phyloP scores from a whole-genome alignment of 768 basidiomycete species.

The Chalciporus piperatus region DNA sequence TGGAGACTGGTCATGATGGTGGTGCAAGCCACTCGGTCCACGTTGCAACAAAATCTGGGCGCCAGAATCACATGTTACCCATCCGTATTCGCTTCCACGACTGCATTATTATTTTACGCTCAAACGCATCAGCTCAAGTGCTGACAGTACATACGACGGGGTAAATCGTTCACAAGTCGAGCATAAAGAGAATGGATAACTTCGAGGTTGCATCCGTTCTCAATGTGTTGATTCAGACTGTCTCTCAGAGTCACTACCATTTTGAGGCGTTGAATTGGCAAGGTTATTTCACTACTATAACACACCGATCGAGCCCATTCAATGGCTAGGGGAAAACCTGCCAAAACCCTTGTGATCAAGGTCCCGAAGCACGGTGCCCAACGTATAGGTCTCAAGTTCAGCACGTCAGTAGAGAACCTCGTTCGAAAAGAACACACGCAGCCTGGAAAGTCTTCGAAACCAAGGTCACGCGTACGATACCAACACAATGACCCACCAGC shows the following conservation, averaged over 20 bases:
- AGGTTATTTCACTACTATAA: not conserved
- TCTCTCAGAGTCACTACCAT: constrained; percentile 7
- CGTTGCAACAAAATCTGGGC: not conserved
- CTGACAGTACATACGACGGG: not conserved
- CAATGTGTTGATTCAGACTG: not conserved
- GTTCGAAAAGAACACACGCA: constrained; percentile 46
- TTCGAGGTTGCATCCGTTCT: not conserved
- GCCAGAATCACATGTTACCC: not conserved
- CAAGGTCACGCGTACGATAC: constrained; percentile 32
- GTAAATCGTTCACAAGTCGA: not conserved
- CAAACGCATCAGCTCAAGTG: not conserved
- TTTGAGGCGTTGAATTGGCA: constrained; percentile 4
- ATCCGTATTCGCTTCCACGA: constrained; percentile 2
- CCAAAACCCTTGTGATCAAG: constrained; percentile 52
- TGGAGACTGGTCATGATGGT: constrained; percentile 19
- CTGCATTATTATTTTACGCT: not conserved
- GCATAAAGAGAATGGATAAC: not conserved
- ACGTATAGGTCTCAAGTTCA: constrained; percentile 62
- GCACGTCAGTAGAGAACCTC: constrained; percentile 53
- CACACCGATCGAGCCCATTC: not conserved
- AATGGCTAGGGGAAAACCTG: constrained; percentile 44
- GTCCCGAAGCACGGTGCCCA: constrained; percentile 79
- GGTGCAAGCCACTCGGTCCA: not conserved
- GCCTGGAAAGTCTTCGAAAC: constrained; percentile 44
- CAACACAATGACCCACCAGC: constrained; percentile 57